Base-by-base conservation (phyloP, 306 rosid species). In the Castanea sativa region DNA sequence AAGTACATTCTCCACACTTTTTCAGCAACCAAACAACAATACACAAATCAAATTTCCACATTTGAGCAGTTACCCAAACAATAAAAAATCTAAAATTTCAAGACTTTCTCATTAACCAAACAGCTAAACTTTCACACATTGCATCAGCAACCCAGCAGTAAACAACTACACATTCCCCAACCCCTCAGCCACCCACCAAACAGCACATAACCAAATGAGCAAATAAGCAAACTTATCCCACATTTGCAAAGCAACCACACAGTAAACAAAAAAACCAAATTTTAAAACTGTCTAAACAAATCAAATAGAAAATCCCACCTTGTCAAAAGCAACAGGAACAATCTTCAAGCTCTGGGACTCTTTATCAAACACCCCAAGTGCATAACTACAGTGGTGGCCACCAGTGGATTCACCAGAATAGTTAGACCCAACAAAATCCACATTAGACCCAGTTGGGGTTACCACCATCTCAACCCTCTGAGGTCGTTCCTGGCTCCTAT, bases 361-460 rank as follows among this genome's bases (percentile, higher is more conserved):
- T 85, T 95, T 95, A 76, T 95, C 98, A 41, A 95, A 85, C 67
- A 93, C 91, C 4, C 97, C 99, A 51, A 95, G 92, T 0, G 90
- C 95, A 68, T 86, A 92, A 74, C 20, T 73, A 32, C 90, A 83
- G 29, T 80, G 86, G 59, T 88, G 88, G 74, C 91, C 92, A 53
- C 90, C 86, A 0, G 88, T 85, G 19, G 97, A 97, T 84, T 93
- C 99, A 0, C 97, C 97, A 1, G 89, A 29, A 69, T 91, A 89
- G 79, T 79, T 95, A 3, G 92, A 82, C 16, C 99, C 99, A 1
- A 95, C 98, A 27, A 92, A 95, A 79, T 95, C 94, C 18, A 91
- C 96, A 0, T 83, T 63, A 11, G 92, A 75, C 35, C 77, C 87
- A 19, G 76, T 60, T 41, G 99, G 93, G 78, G 83, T 85, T 27